A percentile compares a stretch with the other conserved stretches of the same genome.
Evolutionary conservation across 2,329 filamentous ascomycete genomes (phyloP).

Genomic region (Aureobasidium leucospermi): DNA sequence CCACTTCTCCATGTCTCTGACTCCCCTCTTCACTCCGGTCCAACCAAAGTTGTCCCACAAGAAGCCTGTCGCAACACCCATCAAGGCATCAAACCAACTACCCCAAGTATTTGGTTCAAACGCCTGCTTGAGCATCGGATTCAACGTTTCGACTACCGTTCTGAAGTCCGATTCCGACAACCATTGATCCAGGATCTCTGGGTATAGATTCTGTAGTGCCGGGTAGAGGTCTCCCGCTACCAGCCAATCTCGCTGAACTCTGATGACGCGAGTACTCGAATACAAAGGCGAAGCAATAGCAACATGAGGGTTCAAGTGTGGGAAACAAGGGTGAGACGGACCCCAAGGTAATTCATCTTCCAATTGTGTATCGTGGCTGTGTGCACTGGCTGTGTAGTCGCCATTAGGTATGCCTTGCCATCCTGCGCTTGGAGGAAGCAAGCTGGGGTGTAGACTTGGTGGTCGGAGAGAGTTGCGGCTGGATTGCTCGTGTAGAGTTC

Average conservation of each 20-base stretch:
- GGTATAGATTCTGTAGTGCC: conserved; percentile 90
- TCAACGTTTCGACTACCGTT: conserved; percentile 71
- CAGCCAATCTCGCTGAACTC: conserved; percentile 84
- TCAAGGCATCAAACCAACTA: conserved; percentile 69
- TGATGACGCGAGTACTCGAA: conserved; percentile 75
- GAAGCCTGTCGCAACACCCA: conserved; percentile 85
- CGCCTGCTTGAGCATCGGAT: conserved; percentile 64
- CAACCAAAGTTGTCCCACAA: conserved; percentile 86
- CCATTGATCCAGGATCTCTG: conserved; percentile 85
- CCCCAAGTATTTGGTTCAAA: conserved; percentile 72
- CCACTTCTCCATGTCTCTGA: conserved; percentile 68
- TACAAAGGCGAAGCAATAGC: conserved; percentile 68
- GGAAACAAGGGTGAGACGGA: conserved; percentile 86
- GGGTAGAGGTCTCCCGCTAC: conserved; percentile 81
- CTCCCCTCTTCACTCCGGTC: conserved; percentile 63
- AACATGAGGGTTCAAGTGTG: conserved; percentile 88
- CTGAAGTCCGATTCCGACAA: conserved; percentile 83
- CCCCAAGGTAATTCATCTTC: conserved; percentile 76
- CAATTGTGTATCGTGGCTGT: conserved; percentile 48
- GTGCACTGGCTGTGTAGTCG: conserved; percentile 10
- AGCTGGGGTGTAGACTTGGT: background rate
- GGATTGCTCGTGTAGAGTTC: conserved; percentile 23
- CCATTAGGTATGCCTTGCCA: background rate
- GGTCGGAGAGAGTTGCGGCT: conserved; percentile 23
- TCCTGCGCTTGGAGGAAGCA: background rate